Base-by-base conservation (phyloP, 1,284 basidiomycete species). In the Mrakiaceae sp. region DNA sequence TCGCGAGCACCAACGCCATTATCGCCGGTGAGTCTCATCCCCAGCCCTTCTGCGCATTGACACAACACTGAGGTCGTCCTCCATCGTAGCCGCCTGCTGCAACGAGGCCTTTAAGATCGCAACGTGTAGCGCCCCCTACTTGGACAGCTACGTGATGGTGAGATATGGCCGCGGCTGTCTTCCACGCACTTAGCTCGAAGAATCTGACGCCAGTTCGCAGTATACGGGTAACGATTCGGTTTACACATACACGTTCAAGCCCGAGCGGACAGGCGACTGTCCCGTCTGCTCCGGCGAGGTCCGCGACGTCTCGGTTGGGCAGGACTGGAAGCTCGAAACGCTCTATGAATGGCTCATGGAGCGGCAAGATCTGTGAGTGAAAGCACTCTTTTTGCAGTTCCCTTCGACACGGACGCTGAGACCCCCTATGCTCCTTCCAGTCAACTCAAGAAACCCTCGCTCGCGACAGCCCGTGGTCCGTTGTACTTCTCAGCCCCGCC, bases 91-190 rank as follows among this genome's bases (percentile, higher is more conserved):
- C 12, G 90, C 94, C 3, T 98, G 96, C 77, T 98, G 95, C 73
- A 97, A 97, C 70, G 96, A 99, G 78, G 96, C 96, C 8, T 93
- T 98, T 82, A 99, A 99, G 78, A 90, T 99, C 66, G 95, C 92
- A 16, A 98, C 96, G 0, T 90, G 86, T 67, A 88, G 89, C 42
- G 95, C 94, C 0, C 90, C 93, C 2, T 96, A 86, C 74, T 81
- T 99, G 53, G 90, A 97, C 78, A 98, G 98, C 77, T 99, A 98
- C 77, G 98, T 98, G 82, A 93, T 93, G 88, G 81, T 93, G 57
- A 87, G 71, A 64, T 50, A 11, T 16, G 7, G 14, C 43, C 16
- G n/a, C 27, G 27, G 27, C 27, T 27, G 27, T 27, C 27, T 27
- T 2, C 27, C 27, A 27, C 27, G 27, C 27, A 27, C 27, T 27